Conservation (phyloP, 2,329 filamentous ascomycete genomes). For the Cladophialophora chaetospira region DNA sequence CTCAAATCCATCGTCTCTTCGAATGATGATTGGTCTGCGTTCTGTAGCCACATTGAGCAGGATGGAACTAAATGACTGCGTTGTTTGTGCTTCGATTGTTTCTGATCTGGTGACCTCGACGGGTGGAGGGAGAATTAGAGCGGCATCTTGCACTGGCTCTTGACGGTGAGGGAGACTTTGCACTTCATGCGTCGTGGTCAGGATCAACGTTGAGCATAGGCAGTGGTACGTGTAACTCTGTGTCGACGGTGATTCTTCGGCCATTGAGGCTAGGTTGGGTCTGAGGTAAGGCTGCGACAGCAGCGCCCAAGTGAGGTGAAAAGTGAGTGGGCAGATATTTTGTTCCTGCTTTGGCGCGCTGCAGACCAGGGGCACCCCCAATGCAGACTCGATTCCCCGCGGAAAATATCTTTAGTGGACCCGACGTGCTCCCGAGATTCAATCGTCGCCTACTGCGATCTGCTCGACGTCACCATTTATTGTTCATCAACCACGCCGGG, state of each 20-base stretch:
- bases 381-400: conserved; percentile 1
- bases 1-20: conserved; percentile 66
- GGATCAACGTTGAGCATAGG: conserved; percentile 65
- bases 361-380: too few relatives aligned
- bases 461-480: conserved; percentile 24
- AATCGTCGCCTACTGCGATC: background rate
- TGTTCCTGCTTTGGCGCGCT: too few relatives aligned
- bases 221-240: conserved; percentile 55
- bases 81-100: conserved; percentile 28
- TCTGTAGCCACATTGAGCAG: conserved; percentile 55
- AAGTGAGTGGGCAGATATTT: too few relatives aligned
- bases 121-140: conserved; percentile 60
- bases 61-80: conserved; percentile 35
- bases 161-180: conserved; percentile 55
- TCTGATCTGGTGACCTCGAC: conserved; percentile 30
- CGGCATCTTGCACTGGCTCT: conserved; percentile 52
- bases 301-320: background rate
- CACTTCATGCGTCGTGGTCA: conserved; percentile 60
- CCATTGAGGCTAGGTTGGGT: conserved; percentile 3
- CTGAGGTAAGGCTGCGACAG: background rate
- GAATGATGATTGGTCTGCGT: conserved; percentile 53
- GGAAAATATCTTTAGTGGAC: background rate
- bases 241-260: conserved; percentile 3
- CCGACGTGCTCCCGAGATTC: too few relatives aligned
- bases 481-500: background rate